Evolutionary conservation across 2,329 filamentous ascomycete genomes (phyloP), one percentile per base, ranked within the genome.

Genomic region (Aspergillus felis): DNA sequence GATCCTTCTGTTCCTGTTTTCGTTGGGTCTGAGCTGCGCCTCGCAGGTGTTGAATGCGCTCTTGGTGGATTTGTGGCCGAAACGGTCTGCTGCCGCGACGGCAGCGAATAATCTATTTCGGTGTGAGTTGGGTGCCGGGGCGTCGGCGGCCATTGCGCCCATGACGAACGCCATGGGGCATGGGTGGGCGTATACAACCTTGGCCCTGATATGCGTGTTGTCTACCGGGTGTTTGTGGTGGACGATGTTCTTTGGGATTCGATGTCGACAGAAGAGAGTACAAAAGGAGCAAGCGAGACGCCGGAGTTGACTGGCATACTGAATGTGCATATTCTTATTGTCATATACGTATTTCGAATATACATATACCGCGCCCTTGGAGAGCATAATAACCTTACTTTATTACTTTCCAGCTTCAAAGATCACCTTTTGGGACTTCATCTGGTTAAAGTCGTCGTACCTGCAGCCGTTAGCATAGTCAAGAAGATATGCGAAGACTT

Each of bases 381-480:
- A 5, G 32, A 17, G 14, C 32, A 17, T 32, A 38, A 38, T 38
- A 6, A 38, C 32, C 17, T 14, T 38, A 7, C 14, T 38, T 17
- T 38, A 6, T 47, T 60, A 57, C 35, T 65, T 64, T 1, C 59
- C 57, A 3, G 69, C 72, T 61, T 80, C 82, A 65, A 90, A 90
- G 10, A 90, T 81, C 9, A 90, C 84, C 76, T 90, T 90, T 64
- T 90, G 86, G 10, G 81, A 85, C 71, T 85, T 82, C 82, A 87
- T 88, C 62, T 85, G 80, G 67, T 90, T 84, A 68, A 90, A 90
- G 32, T 89, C 77, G 2, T 86, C 81, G 65, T 90, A 90, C 48
- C 85, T 69, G 25, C 14, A 4, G 5, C 17, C n/a, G 12, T 14
- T 32, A 35, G 12, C 17, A 28, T 25, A 3, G 5, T 29, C 1